Conservation (phyloP, 2,329 filamentous ascomycete genomes). For the Exophiala calicioides region DNA sequence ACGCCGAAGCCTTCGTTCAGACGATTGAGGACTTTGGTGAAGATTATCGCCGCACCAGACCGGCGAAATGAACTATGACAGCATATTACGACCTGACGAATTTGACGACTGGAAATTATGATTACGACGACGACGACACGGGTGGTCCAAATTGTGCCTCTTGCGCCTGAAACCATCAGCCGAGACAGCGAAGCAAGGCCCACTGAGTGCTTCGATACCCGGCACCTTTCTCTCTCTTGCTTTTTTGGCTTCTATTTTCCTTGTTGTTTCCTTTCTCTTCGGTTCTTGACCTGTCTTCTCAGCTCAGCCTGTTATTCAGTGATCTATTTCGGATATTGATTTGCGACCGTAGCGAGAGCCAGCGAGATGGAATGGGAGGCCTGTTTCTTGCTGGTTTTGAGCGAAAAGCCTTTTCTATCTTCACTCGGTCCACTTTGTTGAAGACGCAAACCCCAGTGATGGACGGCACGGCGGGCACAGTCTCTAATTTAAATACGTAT, state of each 20-base stretch:
- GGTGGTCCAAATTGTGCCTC: conserved; percentile 6
- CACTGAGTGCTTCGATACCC: conserved; percentile 17
- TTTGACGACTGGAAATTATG: conserved; percentile 17
- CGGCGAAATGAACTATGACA: conserved; percentile 10
- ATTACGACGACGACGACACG: conserved; percentile 17
- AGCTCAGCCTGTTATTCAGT: conserved; percentile 5
- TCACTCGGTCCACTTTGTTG: background rate
- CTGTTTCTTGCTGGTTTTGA: background rate
- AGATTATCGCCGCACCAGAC: conserved; percentile 18
- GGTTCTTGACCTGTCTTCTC: conserved; percentile 20
- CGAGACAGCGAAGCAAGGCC: conserved; percentile 3
- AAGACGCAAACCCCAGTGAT: background rate
- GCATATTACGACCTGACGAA: conserved; percentile 18
- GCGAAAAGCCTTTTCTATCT: background rate
- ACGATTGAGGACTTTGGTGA: conserved; percentile 36
- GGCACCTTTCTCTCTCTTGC: conserved; percentile 7
- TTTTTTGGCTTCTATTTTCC: conserved; percentile 20
- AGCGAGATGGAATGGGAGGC: background rate
- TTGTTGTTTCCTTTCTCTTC: conserved; percentile 8
- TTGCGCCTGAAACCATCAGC: background rate
- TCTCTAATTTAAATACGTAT: too few relatives aligned
- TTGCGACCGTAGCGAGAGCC: background rate
- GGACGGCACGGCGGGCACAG: too few relatives aligned
- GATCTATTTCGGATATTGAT: background rate
- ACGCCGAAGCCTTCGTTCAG: conserved; percentile 42